phyloP scores from a whole-genome alignment of 192 early-diverging fungal species.

The Pilaira anomala region DNA sequence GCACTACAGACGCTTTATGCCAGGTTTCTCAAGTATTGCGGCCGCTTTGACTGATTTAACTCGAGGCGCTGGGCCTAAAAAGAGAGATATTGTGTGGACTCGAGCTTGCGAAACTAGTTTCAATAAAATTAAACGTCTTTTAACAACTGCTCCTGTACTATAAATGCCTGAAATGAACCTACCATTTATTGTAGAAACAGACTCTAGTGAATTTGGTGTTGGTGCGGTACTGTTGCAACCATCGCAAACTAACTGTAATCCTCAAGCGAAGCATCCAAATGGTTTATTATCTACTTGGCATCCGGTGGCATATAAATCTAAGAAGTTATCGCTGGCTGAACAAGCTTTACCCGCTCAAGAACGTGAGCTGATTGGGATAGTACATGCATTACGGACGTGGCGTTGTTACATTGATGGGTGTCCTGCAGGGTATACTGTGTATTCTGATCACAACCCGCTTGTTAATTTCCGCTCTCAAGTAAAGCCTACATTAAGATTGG shows the following conservation, averaged over 20 bases:
- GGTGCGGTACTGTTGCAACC: slow-evolving; percentile 11
- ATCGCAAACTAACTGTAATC: neutral
- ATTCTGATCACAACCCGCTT: slow-evolving; percentile 3
- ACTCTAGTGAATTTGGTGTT: slow-evolving; percentile 2
- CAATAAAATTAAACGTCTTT: neutral
- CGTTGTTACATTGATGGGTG: slow-evolving; percentile 14
- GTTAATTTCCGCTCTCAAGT: slow-evolving; percentile 1
- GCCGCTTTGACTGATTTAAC: slow-evolving; percentile 19
- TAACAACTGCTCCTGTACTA: slow-evolving; percentile 1
- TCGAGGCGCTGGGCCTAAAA: neutral
- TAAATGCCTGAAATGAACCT: slow-evolving; percentile 11
- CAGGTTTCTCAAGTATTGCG: slow-evolving; percentile 4
- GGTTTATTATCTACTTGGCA: neutral
- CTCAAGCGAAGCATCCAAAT: neutral
- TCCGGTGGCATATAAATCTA: slow-evolving; percentile 35
- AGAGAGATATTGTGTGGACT: neutral
- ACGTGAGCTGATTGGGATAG: slow-evolving; percentile 7
- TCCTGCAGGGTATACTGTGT: neutral
- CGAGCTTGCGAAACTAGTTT: slow-evolving; percentile 2
- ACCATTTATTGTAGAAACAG: slow-evolving; percentile 3
- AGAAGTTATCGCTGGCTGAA: slow-evolving; percentile 32
- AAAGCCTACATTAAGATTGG: slow-evolving; percentile 1
- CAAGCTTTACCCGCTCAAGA: slow-evolving; percentile 25
- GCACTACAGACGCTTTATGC: slow-evolving; percentile 28
- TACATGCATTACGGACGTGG: slow-evolving; percentile 17